Conservation (phyloP, 768 basidiomycete genomes). For the Lyophyllum atratum region DNA sequence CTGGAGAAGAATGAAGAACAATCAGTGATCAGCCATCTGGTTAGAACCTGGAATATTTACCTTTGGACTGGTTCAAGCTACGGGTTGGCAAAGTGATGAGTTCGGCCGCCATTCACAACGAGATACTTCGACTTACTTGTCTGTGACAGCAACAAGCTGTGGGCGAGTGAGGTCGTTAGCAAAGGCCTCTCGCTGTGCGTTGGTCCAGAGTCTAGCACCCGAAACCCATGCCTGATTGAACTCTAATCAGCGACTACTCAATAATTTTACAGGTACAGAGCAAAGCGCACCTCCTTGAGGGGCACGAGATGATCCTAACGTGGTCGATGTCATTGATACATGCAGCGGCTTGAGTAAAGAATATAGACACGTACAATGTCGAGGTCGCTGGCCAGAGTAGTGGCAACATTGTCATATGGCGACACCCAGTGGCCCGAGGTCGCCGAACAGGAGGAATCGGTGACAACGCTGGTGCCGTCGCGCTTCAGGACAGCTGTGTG, state of each 20-base stretch:
- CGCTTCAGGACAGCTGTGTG: constrained; percentile 42
- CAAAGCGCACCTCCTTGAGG: constrained; percentile 43
- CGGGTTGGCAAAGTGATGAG: background rate
- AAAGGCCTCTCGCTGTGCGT: constrained; percentile 48
- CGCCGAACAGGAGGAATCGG: constrained; percentile 36
- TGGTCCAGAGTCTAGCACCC: constrained; percentile 54
- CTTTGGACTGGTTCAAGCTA: constrained; percentile 50
- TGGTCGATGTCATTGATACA: background rate
- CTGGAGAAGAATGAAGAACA: constrained; percentile 18
- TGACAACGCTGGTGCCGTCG: constrained; percentile 46
- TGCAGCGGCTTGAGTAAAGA: background rate
- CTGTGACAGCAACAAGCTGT: constrained; percentile 53
- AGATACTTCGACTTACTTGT: constrained; percentile 25
- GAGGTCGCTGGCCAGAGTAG: constrained; percentile 45
- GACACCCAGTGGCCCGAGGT: constrained; percentile 55
- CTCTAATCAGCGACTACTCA: background rate
- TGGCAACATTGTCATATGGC: constrained; percentile 50
- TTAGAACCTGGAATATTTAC: background rate
- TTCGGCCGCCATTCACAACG: background rate
- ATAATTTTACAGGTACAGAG: background rate
- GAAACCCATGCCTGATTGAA: constrained; percentile 51
- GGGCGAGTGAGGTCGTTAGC: constrained; percentile 59
- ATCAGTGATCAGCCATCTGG: background rate
- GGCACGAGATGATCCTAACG: constrained; percentile 56
- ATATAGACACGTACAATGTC: constrained; percentile 43